These are phyloP conservation scores for Huntiella omanensis DNA, from an alignment of 2,329 filamentous ascomycete species.

Conservation along the genomic window DNA sequence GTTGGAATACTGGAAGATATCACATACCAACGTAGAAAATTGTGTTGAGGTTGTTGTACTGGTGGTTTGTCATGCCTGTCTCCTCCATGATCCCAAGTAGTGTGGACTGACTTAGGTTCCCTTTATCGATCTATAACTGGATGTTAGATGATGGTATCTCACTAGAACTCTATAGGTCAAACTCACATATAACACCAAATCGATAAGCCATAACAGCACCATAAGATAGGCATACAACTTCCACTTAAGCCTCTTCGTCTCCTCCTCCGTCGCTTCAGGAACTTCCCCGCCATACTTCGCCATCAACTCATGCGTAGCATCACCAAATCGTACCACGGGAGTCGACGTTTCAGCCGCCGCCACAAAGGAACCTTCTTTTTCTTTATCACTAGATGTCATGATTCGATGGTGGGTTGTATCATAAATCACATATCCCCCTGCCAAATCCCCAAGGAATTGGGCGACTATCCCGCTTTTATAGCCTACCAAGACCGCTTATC, in stretches of 20 bases:
- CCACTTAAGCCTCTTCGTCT: background rate
- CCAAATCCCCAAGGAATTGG: too few species aligned
- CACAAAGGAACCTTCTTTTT: background rate
- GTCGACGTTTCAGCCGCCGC: background rate
- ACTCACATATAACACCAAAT: constrained; percentile 4
- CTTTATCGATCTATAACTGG: constrained; percentile 3
- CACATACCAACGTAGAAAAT: constrained; percentile 33
- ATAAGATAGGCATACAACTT: constrained; percentile 2
- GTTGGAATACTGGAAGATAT: background rate
- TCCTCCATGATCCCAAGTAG: constrained; percentile 7
- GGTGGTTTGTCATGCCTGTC: constrained; percentile 8
- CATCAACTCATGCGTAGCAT: constrained; percentile 1
- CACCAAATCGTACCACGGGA: background rate
- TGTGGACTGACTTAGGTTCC: constrained; percentile 4
- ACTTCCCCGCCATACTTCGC: background rate
- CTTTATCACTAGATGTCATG: background rate
- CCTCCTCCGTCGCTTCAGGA: background rate
- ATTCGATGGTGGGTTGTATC: too few species aligned
- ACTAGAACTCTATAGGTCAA: background rate
- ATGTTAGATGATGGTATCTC: background rate
- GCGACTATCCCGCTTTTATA: too few species aligned
- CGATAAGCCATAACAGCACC: background rate
- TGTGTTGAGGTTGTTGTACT: constrained; percentile 31
- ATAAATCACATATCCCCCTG: too few species aligned
- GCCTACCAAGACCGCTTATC: too few species aligned